Base-by-base conservation (phyloP, 1,139 yeast genomes). In the Geotrichum europaeum region DNA sequence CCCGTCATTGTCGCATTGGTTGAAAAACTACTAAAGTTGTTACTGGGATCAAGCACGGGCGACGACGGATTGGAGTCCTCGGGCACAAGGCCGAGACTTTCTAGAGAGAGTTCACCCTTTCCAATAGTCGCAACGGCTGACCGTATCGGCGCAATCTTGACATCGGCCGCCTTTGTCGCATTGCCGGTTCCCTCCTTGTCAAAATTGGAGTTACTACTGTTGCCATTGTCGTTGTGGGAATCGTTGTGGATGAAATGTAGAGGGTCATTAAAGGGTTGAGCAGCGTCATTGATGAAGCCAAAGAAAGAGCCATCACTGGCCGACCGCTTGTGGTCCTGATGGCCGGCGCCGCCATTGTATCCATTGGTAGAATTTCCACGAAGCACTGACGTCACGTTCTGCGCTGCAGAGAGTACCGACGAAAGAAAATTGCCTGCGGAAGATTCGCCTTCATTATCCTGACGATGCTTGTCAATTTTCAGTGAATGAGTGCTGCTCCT, bases 81-180 rank as follows among this genome's bases (percentile, higher is more conserved):
- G 50, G 65, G 66, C 10, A 61, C 65, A 58, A 76, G 75, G 15
- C 81, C 83, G 59, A 85, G 78, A 51, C 82, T 81, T 57, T 83
- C 86, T 20, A 90, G 74, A 0, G 86, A 79, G 58, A 90, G 76
- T 62, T 84, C 84, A 1, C 96, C 96, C 60, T 80, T 78, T 1
- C 96, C 96, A 65, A 89, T 72, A 0, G 95, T 84, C 81, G 47
- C 84, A 76, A 63, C 81, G 78, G 72, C 67, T 2, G 70, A 63
- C 51, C 85, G 76, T 0, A 87, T 72, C 0, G 92, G 84, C 65
- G 80, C 82, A 67, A 88, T 87, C 56, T 79, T 83, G 22, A 82
- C 80, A 24, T 72, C 72, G 34, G 69, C 68, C 7, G 68, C 63
- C 25, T 61, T 63, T 20, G 25, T 25, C 22, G 51, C 54, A 10